Evolutionary conservation across 192 early-diverging fungal species (phyloP).

Genomic region (Kickxella alabastrina): DNA sequence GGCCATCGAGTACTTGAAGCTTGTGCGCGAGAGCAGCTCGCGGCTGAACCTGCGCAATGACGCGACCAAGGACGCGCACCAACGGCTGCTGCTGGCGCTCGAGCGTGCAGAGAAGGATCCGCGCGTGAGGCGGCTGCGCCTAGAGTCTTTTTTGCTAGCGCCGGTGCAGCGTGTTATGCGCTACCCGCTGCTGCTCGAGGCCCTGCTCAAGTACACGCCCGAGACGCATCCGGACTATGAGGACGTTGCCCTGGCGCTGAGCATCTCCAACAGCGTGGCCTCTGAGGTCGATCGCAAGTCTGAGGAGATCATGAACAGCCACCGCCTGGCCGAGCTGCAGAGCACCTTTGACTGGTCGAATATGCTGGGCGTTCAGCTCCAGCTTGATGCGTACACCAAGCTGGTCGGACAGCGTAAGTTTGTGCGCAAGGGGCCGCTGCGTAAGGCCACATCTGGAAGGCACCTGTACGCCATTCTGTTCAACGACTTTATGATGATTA

Average conservation of each 20-base stretch:
- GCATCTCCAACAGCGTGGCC: constrained; percentile 42
- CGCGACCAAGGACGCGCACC: constrained; percentile 39
- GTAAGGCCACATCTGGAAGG: constrained; percentile 47
- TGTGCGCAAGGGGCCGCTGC: constrained; percentile 51
- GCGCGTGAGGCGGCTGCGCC: constrained; percentile 34
- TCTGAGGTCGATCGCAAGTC: constrained; percentile 52
- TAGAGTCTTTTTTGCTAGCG: constrained; percentile 48
- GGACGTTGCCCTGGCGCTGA: constrained; percentile 46
- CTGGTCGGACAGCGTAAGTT: constrained; percentile 49
- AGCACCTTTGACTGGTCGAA: constrained; percentile 48
- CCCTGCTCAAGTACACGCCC: constrained; percentile 48
- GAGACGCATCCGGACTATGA: constrained; percentile 45
- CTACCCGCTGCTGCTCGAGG: constrained; percentile 47
- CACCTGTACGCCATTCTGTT: constrained; percentile 50
- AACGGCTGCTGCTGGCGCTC: constrained; percentile 40
- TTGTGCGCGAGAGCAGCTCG: constrained; percentile 48
- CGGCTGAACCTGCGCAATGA: constrained; percentile 39
- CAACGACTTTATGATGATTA: constrained; percentile 55
- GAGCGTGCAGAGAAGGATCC: constrained; percentile 45
- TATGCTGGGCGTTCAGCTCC: constrained; percentile 48
- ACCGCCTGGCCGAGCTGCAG: constrained; percentile 47
- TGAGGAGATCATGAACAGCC: constrained; percentile 46
- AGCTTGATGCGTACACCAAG: constrained; percentile 46
- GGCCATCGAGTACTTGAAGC: constrained; percentile 48
- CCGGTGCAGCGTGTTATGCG: constrained; percentile 52